phyloP scores from a whole-genome alignment of 2,329 filamentous ascomycete genomes.

The Pseudogymnoascus sp. region DNA sequence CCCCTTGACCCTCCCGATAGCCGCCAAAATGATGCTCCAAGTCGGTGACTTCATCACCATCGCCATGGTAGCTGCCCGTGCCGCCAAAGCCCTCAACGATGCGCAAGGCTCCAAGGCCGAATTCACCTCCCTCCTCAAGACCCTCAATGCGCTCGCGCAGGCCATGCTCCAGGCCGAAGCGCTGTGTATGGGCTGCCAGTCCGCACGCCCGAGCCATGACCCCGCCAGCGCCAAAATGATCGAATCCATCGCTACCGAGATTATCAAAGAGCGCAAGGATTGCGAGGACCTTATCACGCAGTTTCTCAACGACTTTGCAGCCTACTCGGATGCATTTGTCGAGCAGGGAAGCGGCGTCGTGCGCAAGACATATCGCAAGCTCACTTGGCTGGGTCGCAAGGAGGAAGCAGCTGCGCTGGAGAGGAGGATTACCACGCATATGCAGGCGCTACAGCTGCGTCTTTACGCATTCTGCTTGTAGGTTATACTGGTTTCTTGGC shows the following conservation, averaged over 20 bases:
- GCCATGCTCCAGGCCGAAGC: not conserved
- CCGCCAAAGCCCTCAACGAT: not conserved
- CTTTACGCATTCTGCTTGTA: constrained; percentile 5
- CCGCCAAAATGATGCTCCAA: constrained; percentile 1
- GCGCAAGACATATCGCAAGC: not conserved
- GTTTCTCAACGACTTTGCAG: not conserved
- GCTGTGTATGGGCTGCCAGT: not conserved
- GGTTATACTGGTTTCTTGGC: not conserved
- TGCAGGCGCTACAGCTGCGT: not conserved
- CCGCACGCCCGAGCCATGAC: not conserved
- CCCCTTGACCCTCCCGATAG: not conserved
- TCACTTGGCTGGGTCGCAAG: not conserved
- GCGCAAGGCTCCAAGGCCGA: not conserved
- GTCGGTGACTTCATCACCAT: not conserved
- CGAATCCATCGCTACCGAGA: not conserved
- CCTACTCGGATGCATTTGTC: not conserved
- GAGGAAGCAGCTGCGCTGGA: not conserved
- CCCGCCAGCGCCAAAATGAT: not conserved
- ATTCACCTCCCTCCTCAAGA: not conserved
- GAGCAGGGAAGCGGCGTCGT: not conserved
- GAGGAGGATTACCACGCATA: not conserved
- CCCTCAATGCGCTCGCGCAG: not conserved
- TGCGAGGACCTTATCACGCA: not conserved
- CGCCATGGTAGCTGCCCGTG: not conserved
- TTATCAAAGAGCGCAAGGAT: not conserved